A percentile compares a stretch with the other conserved stretches of the same genome.
Conservation (phyloP, 495 filamentous ascomycete genomes). For the Penicillium roqueforti region DNA sequence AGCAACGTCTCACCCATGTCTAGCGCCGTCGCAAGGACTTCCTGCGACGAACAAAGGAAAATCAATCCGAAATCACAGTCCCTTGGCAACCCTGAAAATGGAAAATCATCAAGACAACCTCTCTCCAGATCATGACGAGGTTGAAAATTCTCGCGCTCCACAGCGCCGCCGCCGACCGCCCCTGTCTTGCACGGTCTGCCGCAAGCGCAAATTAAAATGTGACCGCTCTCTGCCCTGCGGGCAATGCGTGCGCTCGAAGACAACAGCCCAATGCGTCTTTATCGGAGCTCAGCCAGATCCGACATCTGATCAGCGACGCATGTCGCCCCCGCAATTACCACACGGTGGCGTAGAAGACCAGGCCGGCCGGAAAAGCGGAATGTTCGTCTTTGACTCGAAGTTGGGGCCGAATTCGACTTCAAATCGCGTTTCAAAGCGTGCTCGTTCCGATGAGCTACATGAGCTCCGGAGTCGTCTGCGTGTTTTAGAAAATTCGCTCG, state of each 20-base stretch:
- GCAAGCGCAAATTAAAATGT: constrained; percentile 66
- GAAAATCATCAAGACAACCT: constrained; percentile 8
- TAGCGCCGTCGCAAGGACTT: constrained; percentile 3
- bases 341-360: constrained; percentile 12
- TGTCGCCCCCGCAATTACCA: constrained; percentile 17
- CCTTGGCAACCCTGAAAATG: not conserved
- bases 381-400: constrained; percentile 42
- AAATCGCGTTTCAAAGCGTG: constrained; percentile 29
- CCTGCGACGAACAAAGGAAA: not conserved
- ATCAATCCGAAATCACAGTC: not conserved
- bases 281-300: constrained; percentile 22
- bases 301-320: constrained; percentile 9
- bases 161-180: constrained; percentile 38
- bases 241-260: constrained; percentile 55
- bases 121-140: constrained; percentile 4
- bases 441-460: constrained; percentile 31
- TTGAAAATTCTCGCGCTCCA: constrained; percentile 12
- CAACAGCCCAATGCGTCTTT: constrained; percentile 34
- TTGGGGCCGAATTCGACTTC: constrained; percentile 22
- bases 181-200: constrained; percentile 49
- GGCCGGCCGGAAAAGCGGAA: constrained; percentile 19
- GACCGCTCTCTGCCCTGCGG: constrained; percentile 62
- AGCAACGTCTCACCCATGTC: not conserved
- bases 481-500: constrained; percentile 28
- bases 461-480: constrained; percentile 34